These are phyloP conservation scores for Collybiopsis luxurians DNA, from an alignment of 768 basidiomycete genomes.

Conservation along the genomic window DNA sequence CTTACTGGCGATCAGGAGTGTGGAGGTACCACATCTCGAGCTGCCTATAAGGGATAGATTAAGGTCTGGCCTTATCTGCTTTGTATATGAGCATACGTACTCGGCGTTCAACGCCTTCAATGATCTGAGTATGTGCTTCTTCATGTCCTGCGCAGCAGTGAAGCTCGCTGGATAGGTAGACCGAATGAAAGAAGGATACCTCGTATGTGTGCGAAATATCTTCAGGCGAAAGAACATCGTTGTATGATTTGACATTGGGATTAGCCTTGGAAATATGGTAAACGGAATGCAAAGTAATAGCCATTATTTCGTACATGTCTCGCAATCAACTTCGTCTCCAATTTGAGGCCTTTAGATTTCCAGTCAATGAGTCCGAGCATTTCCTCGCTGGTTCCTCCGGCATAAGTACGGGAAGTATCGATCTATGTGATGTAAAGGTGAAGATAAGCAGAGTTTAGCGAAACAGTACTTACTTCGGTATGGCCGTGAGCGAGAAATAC, in stretches of 20 bases:
- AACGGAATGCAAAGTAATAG: too few relatives aligned
- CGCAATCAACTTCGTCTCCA: conserved; percentile 50
- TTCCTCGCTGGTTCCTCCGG: conserved; percentile 19
- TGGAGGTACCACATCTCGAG: conserved; percentile 57
- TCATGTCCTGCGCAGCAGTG: conserved; percentile 3
- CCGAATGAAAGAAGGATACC: background rate
- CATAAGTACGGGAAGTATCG: conserved; percentile 8
- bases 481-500: conserved; percentile 55
- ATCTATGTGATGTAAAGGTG: background rate
- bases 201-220: conserved; percentile 1
- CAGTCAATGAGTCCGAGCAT: conserved; percentile 38
- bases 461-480: conserved; percentile 11
- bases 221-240: background rate
- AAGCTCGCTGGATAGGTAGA: background rate
- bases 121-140: conserved; percentile 24
- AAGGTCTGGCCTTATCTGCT: conserved; percentile 20
- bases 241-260: too few relatives aligned
- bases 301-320: conserved; percentile 13
- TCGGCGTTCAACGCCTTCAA: conserved; percentile 41
- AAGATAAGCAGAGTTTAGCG: too few relatives aligned
- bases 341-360: conserved; percentile 36
- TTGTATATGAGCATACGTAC: conserved; percentile 28
- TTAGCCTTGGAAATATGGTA: too few relatives aligned
- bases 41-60: conserved; percentile 28
- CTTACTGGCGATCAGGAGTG: conserved; percentile 54